A percentile compares a stretch with the other conserved stretches of the same genome.
These are phyloP conservation scores for Setomelanomma holmii DNA, from an alignment of 2,329 filamentous ascomycete species.

Conservation along the genomic window DNA sequence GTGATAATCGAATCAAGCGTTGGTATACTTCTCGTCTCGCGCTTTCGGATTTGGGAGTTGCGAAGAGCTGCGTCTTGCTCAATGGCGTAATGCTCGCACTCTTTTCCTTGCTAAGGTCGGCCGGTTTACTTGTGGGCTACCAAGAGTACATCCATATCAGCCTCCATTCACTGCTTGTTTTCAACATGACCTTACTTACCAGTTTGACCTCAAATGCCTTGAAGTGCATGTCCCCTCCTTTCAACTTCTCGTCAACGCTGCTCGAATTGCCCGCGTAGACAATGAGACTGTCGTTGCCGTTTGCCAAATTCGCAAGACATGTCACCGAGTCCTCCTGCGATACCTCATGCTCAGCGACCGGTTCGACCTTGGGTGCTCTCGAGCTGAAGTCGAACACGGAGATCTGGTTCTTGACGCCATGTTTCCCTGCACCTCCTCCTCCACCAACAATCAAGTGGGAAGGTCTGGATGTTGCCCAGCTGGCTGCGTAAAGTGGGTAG, in stretches of 20 bases:
- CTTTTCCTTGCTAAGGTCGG: constrained; percentile 39
- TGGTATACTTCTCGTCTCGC: constrained; percentile 66
- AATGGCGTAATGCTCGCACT: constrained; percentile 52
- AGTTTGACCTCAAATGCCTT: constrained; percentile 73
- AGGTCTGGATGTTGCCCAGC: constrained; percentile 80
- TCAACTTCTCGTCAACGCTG: constrained; percentile 71
- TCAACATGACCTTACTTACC: background rate
- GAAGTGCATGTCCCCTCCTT: constrained; percentile 84
- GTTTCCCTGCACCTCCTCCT: constrained; percentile 76
- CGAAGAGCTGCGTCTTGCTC: constrained; percentile 62
- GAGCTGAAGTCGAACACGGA: constrained; percentile 73
- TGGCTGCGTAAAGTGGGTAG: constrained; percentile 86
- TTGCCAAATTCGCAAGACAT: constrained; percentile 74
- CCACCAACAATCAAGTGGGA: constrained; percentile 80
- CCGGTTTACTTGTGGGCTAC: constrained; percentile 52
- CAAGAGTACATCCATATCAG: background rate
- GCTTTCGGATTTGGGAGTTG: constrained; percentile 41
- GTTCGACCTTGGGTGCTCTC: constrained; percentile 65
- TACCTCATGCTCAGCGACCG: constrained; percentile 76
- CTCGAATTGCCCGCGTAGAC: constrained; percentile 78
- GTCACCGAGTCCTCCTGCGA: constrained; percentile 90
- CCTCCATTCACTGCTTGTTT: background rate
- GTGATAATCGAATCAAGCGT: constrained; percentile 64
- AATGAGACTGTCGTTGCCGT: constrained; percentile 60
- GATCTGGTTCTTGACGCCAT: constrained; percentile 80